phyloP scores from a whole-genome alignment of 2,329 filamentous ascomycete genomes.

The Scleromitrula shiraiana region DNA sequence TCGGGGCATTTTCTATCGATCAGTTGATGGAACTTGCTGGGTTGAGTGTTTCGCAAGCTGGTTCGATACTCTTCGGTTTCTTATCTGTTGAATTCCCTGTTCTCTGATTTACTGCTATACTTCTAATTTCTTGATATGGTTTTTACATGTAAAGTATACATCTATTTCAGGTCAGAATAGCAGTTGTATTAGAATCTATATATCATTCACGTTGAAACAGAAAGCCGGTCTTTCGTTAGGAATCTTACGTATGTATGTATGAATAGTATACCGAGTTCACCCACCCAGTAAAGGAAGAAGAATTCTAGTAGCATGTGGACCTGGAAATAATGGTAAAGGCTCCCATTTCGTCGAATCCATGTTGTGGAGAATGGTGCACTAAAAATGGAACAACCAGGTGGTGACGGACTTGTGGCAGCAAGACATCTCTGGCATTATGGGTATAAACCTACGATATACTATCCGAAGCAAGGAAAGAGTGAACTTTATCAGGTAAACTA shows the following conservation, averaged over 20 bases:
- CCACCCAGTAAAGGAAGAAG: slow-evolving; percentile 62
- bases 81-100: background rate
- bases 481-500: slow-evolving; percentile 70
- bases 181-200: too few relatives aligned
- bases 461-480: slow-evolving; percentile 85
- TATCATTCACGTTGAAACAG: too few relatives aligned
- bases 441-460: slow-evolving; percentile 82
- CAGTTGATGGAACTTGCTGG: slow-evolving; percentile 97
- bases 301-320: slow-evolving; percentile 85
- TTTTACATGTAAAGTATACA: background rate
- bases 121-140: background rate
- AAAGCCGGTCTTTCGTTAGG: background rate
- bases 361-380: background rate
- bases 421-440: slow-evolving; percentile 88
- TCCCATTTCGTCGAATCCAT: background rate
- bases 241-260: too few relatives aligned
- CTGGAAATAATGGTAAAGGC: slow-evolving; percentile 59
- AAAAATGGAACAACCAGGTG: slow-evolving; percentile 45
- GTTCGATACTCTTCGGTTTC: slow-evolving; percentile 38
- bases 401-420: slow-evolving; percentile 89
- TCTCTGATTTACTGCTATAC: background rate
- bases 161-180: too few relatives aligned
- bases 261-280: slow-evolving; percentile 72
- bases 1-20: slow-evolving; percentile 81
- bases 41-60: slow-evolving; percentile 83